Conservation (phyloP, 2,329 filamentous ascomycete species). For the Emericellopsis cladophorae region DNA sequence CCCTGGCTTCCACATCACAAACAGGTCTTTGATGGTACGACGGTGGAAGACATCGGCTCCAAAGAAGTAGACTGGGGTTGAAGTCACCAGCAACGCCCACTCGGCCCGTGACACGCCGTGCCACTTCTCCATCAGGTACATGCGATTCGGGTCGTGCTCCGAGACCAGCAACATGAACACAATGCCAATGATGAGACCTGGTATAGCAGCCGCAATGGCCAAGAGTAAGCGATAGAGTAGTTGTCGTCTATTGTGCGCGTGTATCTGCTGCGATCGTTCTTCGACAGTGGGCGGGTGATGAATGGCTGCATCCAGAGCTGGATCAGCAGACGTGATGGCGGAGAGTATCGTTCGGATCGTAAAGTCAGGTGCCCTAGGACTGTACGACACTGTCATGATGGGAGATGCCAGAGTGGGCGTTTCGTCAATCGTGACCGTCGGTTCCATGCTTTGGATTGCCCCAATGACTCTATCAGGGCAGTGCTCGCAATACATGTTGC, state of each 20-base stretch:
- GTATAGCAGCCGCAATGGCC: slow-evolving; percentile 58
- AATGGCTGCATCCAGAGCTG: slow-evolving; percentile 53
- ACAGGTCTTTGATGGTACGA: slow-evolving; percentile 66
- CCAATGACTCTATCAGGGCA: slow-evolving; percentile 49
- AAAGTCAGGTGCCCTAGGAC: slow-evolving; percentile 52
- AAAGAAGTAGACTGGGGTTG: slow-evolving; percentile 79
- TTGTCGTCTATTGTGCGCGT: slow-evolving; percentile 53
- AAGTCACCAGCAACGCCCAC: slow-evolving; percentile 67
- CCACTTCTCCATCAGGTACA: slow-evolving; percentile 59
- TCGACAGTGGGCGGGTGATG: slow-evolving; percentile 75
- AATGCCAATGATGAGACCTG: slow-evolving; percentile 77
- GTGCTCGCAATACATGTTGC: slow-evolving; percentile 64
- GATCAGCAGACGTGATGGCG: slow-evolving; percentile 53
- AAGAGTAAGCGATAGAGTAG: slow-evolving; percentile 60
- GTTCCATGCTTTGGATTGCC: slow-evolving; percentile 38
- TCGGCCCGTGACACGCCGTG: slow-evolving; percentile 65
- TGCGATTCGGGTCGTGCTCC: slow-evolving; percentile 24
- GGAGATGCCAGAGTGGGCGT: slow-evolving; percentile 48
- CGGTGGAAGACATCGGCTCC: slow-evolving; percentile 77
- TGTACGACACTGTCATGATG: slow-evolving; percentile 59
- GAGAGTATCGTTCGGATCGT: slow-evolving; percentile 65
- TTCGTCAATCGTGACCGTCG: slow-evolving; percentile 37
- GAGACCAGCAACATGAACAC: slow-evolving; percentile 80
- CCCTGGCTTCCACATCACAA: slow-evolving; percentile 61
- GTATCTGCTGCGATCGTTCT: slow-evolving; percentile 64